These are phyloP conservation scores for Ocimum tenuiflorum DNA, from an alignment of 257 asterid species.

Conservation along the genomic window DNA sequence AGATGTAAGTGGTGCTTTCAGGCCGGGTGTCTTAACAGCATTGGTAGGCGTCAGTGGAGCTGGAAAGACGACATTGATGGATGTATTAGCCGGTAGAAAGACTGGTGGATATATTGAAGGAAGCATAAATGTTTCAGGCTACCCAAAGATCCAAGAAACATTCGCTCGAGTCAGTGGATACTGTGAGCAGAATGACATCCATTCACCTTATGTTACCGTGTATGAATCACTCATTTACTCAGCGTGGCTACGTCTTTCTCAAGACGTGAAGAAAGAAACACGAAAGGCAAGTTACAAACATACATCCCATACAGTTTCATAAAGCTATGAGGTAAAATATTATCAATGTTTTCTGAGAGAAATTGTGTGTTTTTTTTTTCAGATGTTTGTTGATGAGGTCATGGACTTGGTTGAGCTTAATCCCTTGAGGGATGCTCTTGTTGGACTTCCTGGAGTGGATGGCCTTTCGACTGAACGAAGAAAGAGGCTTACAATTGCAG, in stretches of 20 bases:
- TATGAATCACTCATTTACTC: conserved; percentile 77
- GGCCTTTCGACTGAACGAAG: conserved; percentile 89
- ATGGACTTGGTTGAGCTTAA: conserved; percentile 83
- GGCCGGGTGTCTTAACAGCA: conserved; percentile 79
- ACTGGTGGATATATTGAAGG: conserved; percentile 90
- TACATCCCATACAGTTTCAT: not conserved
- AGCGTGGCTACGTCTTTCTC: conserved; percentile 84
- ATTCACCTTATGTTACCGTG: conserved; percentile 79
- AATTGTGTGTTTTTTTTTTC: not conserved
- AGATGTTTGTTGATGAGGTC: conserved; percentile 91
- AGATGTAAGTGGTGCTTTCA: conserved; percentile 74
- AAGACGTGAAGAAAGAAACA: conserved; percentile 56
- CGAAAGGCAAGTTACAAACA: conserved; percentile 44
- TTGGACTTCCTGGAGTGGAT: conserved; percentile 75
- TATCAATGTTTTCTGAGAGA: not conserved
- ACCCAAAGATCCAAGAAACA: conserved; percentile 65
- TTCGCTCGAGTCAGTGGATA: conserved; percentile 88
- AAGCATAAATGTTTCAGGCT: conserved; percentile 60
- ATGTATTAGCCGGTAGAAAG: conserved; percentile 80
- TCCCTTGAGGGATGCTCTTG: conserved; percentile 60
- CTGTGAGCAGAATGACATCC: conserved; percentile 86
- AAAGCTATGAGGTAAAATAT: not conserved
- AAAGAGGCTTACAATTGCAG: conserved; percentile 80
- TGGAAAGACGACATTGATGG: conserved; percentile 91
- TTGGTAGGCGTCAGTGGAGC: conserved; percentile 90